These are phyloP conservation scores for Quillaja saponaria DNA, from an alignment of 306 rosid genomes.

Conservation along the genomic window DNA sequence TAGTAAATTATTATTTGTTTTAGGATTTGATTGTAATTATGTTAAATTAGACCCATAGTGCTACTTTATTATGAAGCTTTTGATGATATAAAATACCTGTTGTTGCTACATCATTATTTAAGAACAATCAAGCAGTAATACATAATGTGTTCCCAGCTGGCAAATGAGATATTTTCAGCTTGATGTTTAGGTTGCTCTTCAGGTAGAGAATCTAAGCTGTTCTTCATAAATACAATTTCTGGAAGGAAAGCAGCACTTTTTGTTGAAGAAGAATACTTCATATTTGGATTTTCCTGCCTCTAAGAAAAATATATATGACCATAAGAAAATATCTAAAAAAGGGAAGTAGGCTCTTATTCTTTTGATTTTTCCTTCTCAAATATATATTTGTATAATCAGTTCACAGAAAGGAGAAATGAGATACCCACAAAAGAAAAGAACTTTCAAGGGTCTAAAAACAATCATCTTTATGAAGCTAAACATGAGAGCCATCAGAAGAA, in stretches of 20 bases:
- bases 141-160: too few species aligned
- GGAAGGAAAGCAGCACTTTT: neutral
- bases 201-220: neutral
- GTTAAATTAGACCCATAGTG: too few species aligned
- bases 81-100: too few species aligned
- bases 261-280: neutral
- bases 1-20: too few species aligned
- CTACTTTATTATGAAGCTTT: too few species aligned
- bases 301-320: neutral
- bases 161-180: too few species aligned
- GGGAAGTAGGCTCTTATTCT: neutral
- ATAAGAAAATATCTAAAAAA: constrained; percentile 7
- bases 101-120: too few species aligned
- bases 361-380: neutral
- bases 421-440: constrained; percentile 5
- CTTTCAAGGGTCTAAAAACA: constrained; percentile 14
- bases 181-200: too few species aligned
- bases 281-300: too few species aligned
- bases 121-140: too few species aligned
- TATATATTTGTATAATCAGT: constrained; percentile 13
- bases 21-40: too few species aligned
- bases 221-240: neutral
- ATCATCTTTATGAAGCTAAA: constrained; percentile 24
- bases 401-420: neutral
- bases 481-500: constrained; percentile 35